Conservation (phyloP, 768 basidiomycete genomes). For the Suillus bovinus region DNA sequence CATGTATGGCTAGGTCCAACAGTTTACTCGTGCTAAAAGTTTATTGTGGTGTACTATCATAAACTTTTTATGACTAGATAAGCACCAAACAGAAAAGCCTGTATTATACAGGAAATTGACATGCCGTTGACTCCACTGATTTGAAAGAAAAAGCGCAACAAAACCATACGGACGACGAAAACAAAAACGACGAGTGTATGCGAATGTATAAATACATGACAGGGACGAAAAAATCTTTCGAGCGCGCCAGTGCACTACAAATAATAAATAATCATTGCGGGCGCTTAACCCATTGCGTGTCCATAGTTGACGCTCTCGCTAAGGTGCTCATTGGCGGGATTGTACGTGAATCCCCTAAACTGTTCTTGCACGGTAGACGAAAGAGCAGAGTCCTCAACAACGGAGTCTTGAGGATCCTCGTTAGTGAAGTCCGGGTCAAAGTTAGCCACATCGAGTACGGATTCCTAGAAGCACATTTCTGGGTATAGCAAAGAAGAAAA, state of each 20-base stretch:
- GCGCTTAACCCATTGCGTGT: conserved; percentile 32
- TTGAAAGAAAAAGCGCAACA: not conserved
- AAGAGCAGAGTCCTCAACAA: conserved; percentile 89
- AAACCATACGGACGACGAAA: not conserved
- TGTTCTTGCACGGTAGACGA: conserved; percentile 97
- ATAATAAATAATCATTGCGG: not conserved
- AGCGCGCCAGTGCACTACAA: conserved; percentile 6
- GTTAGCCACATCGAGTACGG: conserved; percentile 92
- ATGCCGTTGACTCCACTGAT: not conserved
- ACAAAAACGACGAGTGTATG: conserved; percentile 1
- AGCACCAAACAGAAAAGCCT: not conserved
- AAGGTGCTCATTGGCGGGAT: conserved; percentile 80
- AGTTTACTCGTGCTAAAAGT: too few relatives aligned
- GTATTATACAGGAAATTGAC: not conserved
- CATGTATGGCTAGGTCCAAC: too few relatives aligned
- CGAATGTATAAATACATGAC: conserved; percentile 5
- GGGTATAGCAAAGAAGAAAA: not conserved
- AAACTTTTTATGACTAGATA: not conserved
- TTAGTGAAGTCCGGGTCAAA: conserved; percentile 98
- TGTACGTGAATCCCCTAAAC: conserved; percentile 90
- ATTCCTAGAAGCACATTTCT: conserved; percentile 53
- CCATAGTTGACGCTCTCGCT: conserved; percentile 79
- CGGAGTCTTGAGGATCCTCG: conserved; percentile 92
- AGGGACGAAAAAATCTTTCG: conserved; percentile 3
- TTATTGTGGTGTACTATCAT: too few relatives aligned